Percentiles rank a stretch among this genome's conserved stretches.
These are phyloP conservation scores for Aphanocladium album DNA, from an alignment of 2,329 filamentous ascomycete species.

Conservation along the genomic window DNA sequence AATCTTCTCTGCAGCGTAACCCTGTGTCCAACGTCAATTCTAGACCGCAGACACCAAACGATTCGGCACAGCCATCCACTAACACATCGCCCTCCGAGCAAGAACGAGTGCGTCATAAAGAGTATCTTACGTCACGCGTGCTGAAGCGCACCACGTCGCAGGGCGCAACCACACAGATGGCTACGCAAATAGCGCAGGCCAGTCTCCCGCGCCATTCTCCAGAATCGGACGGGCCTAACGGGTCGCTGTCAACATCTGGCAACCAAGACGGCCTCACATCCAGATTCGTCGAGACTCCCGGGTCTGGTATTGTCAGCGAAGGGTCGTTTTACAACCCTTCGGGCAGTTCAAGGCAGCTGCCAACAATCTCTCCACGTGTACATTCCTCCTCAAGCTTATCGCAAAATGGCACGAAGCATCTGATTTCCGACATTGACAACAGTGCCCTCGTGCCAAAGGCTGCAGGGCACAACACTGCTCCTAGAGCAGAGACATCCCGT, in stretches of 20 bases:
- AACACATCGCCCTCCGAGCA: conserved; percentile 30
- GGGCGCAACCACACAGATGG: conserved; percentile 60
- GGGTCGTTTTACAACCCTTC: conserved; percentile 46
- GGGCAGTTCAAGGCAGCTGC: conserved; percentile 26
- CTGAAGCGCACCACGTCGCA: conserved; percentile 60
- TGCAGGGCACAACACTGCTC: conserved; percentile 34
- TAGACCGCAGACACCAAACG: conserved; percentile 31
- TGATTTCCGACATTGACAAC: conserved; percentile 27
- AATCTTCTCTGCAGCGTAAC: conserved; percentile 38
- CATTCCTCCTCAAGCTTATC: conserved; percentile 37
- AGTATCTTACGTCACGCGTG: conserved; percentile 62
- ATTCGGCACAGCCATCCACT: conserved; percentile 16
- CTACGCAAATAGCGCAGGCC: conserved; percentile 45
- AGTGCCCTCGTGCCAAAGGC: conserved; percentile 44
- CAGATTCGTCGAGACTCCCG: conserved; percentile 51
- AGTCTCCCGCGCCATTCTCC: conserved; percentile 33
- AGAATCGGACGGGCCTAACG: conserved; percentile 23
- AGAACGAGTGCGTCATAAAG: conserved; percentile 49
- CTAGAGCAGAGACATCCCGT: conserved; percentile 53
- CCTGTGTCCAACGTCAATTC: conserved; percentile 21
- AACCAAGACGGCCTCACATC: conserved; percentile 50
- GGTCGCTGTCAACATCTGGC: conserved; percentile 22
- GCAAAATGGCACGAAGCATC: conserved; percentile 19
- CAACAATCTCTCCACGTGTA: conserved; percentile 33
- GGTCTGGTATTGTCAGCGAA: conserved; percentile 45